Evolutionary conservation across 2,329 filamentous ascomycete genomes (phyloP).

Genomic region (Aspergillus viridinutans): DNA sequence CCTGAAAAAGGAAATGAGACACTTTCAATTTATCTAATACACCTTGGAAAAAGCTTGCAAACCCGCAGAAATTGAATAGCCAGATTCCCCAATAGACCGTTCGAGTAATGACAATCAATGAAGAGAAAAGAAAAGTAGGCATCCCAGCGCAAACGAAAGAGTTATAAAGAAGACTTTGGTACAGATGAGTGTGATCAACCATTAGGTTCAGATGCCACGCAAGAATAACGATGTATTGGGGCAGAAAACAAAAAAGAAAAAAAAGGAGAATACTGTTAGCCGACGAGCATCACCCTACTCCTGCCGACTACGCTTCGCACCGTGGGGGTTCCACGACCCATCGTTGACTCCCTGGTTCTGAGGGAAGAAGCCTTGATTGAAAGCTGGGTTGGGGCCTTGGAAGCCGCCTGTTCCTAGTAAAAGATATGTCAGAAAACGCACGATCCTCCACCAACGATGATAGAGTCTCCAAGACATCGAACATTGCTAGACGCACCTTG

Average conservation of each 20-base stretch:
- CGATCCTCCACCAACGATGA: neutral
- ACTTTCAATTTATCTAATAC: conserved; percentile 26
- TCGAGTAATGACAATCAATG: conserved; percentile 6
- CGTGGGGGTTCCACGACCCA: conserved; percentile 75
- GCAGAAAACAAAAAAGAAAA: neutral
- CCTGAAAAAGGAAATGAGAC: conserved; percentile 1
- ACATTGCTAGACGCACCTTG: conserved; percentile 38
- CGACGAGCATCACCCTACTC: conserved; percentile 45
- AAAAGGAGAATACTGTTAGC: neutral
- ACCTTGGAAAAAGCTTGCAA: conserved; percentile 18
- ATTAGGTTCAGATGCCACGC: conserved; percentile 6
- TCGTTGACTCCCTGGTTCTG: conserved; percentile 47
- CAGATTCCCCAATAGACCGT: conserved; percentile 17
- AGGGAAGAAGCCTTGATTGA: conserved; percentile 70
- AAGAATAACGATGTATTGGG: conserved; percentile 5
- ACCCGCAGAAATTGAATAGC: conserved; percentile 7
- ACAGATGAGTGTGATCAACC: conserved; percentile 3
- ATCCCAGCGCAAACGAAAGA: neutral
- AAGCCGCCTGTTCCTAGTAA: conserved; percentile 52
- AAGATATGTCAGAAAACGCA: conserved; percentile 18
- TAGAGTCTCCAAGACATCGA: neutral
- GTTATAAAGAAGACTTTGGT: conserved; percentile 10
- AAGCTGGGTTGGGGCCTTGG: conserved; percentile 64
- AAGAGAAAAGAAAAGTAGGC: conserved; percentile 3
- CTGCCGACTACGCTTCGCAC: conserved; percentile 72